These are phyloP conservation scores for Myxozyma lipomycoides DNA, from an alignment of 805 yeast species.

Conservation along the genomic window DNA sequence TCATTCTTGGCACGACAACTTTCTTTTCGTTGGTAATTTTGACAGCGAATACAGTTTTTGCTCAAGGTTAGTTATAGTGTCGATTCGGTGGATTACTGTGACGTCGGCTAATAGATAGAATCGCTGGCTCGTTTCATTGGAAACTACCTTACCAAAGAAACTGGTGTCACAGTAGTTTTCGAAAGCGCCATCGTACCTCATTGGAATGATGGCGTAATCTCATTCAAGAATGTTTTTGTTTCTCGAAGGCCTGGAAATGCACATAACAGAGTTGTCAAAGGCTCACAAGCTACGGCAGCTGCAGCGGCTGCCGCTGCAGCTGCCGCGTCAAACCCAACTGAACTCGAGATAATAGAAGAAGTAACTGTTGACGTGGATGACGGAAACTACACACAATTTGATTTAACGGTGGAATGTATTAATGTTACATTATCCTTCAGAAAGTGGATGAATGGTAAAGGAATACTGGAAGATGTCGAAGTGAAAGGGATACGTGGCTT, in stretches of 20 bases:
- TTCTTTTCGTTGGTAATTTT: constrained; percentile 76
- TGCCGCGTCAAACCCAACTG: constrained; percentile 4
- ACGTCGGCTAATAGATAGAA: constrained; percentile 43
- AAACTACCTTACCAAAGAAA: constrained; percentile 73
- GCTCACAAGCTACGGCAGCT: constrained; percentile 68
- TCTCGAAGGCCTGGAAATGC: constrained; percentile 68
- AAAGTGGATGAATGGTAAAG: constrained; percentile 87
- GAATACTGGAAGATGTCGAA: constrained; percentile 75
- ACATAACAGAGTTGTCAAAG: constrained; percentile 54
- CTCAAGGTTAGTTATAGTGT: constrained; percentile 47
- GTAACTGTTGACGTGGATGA: constrained; percentile 49
- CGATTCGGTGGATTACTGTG: too few relatives aligned
- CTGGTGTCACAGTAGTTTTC: constrained; percentile 77
- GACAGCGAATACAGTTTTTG: constrained; percentile 76
- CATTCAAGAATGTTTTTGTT: constrained; percentile 78
- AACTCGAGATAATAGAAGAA: constrained; percentile 5
- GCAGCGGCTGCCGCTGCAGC: constrained; percentile 48
- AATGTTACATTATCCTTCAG: constrained; percentile 73
- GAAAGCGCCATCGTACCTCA: constrained; percentile 93
- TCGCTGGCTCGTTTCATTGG: constrained; percentile 78
- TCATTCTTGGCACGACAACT: constrained; percentile 86
- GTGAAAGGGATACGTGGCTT: constrained; percentile 87
- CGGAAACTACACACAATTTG: constrained; percentile 95
- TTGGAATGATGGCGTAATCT: constrained; percentile 83
- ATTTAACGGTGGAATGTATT: constrained; percentile 80